Percentiles rank a stretch among this genome's conserved stretches.
phyloP scores from a whole-genome alignment of 257 asterid species.

The Lantana camara region DNA sequence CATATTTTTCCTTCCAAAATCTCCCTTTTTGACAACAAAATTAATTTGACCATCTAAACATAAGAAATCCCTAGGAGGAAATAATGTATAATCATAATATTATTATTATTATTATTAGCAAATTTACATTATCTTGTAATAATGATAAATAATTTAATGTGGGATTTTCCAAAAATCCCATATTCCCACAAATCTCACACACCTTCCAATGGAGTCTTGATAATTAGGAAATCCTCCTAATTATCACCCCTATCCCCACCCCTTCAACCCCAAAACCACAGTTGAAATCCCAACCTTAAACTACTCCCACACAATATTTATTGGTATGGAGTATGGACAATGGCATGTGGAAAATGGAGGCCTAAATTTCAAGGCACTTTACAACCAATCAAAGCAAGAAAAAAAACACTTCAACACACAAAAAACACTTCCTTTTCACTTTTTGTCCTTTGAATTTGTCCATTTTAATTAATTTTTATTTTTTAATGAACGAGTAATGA shows the following conservation, averaged over 20 bases:
- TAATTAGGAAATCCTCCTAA: slow-evolving; percentile 27
- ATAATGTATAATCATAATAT: background rate
- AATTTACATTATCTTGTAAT: slow-evolving; percentile 11
- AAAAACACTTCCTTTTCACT: background rate
- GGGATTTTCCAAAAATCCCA: slow-evolving; percentile 28
- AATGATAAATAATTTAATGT: slow-evolving; percentile 14
- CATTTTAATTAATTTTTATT: no score
- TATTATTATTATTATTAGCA: slow-evolving; percentile 2
- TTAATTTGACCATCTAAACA: background rate
- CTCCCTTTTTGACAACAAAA: background rate
- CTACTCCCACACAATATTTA: slow-evolving; percentile 24
- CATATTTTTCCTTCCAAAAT: background rate
- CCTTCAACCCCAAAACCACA: slow-evolving; percentile 26
- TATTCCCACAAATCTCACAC: slow-evolving; percentile 46
- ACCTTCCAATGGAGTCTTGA: slow-evolving; percentile 36
- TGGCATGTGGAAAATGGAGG: slow-evolving; percentile 34
- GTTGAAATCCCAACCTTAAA: slow-evolving; percentile 21
- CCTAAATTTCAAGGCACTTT: slow-evolving; percentile 40
- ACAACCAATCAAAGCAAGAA: slow-evolving; percentile 38
- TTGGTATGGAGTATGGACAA: slow-evolving; percentile 24
- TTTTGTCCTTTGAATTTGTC: slow-evolving; percentile 5
- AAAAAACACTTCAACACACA: slow-evolving; percentile 23
- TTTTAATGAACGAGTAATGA: background rate
- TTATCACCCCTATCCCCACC: slow-evolving; percentile 19
- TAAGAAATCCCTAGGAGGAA: background rate